A percentile compares a stretch with the other conserved stretches of the same genome.
Evolutionary conservation across 768 basidiomycete genomes (phyloP).

Genomic region (Mycena indigotica): DNA sequence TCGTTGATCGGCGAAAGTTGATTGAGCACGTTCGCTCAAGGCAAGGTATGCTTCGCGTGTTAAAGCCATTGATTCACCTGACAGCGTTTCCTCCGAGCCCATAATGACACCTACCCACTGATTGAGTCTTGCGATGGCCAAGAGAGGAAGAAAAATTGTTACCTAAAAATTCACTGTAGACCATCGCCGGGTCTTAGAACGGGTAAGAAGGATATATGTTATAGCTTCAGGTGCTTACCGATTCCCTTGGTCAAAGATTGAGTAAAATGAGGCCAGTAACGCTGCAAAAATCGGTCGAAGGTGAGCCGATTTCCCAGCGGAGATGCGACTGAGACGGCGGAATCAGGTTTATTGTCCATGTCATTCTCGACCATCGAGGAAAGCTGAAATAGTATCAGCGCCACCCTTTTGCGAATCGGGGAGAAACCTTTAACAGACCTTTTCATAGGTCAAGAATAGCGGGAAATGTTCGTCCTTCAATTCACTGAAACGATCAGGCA

Average conservation of each 20-base stretch:
- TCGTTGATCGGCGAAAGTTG: slow-evolving; percentile 56
- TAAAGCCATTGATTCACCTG: slow-evolving; percentile 39
- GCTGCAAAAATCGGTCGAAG: slow-evolving; percentile 17
- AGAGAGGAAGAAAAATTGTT: slow-evolving; percentile 14
- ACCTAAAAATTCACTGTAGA: slow-evolving; percentile 71
- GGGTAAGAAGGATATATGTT: neutral
- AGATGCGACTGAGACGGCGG: neutral
- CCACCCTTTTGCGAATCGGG: neutral
- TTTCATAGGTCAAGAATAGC: slow-evolving; percentile 67
- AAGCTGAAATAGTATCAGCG: neutral
- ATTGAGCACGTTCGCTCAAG: slow-evolving; percentile 50
- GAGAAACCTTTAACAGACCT: slow-evolving; percentile 37
- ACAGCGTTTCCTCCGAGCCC: slow-evolving; percentile 61
- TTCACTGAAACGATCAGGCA: slow-evolving; percentile 57
- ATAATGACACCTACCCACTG: slow-evolving; percentile 55
- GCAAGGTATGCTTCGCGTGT: slow-evolving; percentile 45
- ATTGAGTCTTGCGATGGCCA: neutral
- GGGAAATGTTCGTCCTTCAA: slow-evolving; percentile 69
- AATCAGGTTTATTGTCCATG: slow-evolving; percentile 1
- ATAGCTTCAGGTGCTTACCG: slow-evolving; percentile 37
- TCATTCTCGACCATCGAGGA: slow-evolving; percentile 19
- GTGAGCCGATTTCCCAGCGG: slow-evolving; percentile 3
- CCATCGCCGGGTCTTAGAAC: slow-evolving; percentile 56
- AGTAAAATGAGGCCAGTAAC: slow-evolving; percentile 39
- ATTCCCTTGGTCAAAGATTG: slow-evolving; percentile 53